Percentiles rank a stretch among this genome's conserved stretches.
Evolutionary conservation across 2,329 filamentous ascomycete species (phyloP).

Genomic region (Fusarium pininemorale): DNA sequence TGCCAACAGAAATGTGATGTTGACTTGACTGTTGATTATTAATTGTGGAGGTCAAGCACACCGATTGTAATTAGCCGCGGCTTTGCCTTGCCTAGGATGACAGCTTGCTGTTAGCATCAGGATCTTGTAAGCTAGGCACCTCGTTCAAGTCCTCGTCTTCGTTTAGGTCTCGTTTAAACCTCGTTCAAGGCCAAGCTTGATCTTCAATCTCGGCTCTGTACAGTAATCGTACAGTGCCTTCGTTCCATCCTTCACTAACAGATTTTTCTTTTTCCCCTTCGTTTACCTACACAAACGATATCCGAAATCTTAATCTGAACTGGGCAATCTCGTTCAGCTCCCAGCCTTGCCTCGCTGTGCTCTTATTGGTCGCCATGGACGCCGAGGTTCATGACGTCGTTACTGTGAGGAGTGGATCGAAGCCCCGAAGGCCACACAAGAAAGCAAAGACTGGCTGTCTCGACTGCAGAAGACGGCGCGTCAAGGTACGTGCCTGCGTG

Average conservation of each 20-base stretch:
- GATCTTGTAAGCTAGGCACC: accelerated
- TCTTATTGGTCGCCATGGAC: neutral
- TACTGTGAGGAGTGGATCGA: neutral
- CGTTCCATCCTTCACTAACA: neutral
- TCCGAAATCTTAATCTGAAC: neutral
- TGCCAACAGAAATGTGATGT: too few relatives aligned
- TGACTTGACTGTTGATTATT: too few relatives aligned
- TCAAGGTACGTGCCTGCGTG: neutral
- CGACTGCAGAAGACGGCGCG: constrained; percentile 9
- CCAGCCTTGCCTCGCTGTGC: neutral
- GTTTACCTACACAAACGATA: neutral
- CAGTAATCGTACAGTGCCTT: neutral
- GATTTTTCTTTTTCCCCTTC: neutral
- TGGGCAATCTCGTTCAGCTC: too few relatives aligned
- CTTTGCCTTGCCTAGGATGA: too few relatives aligned
- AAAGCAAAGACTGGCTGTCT: constrained; percentile 6
- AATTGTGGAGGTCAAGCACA: too few relatives aligned
- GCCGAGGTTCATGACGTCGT: neutral
- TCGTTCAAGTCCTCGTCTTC: neutral
- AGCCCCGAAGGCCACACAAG: constrained; percentile 1
- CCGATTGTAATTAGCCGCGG: too few relatives aligned
- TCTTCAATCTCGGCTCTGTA: neutral
- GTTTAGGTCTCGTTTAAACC: neutral
- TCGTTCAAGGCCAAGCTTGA: neutral
- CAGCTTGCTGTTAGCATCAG: too few relatives aligned